Conservation (phyloP, 163 green algal species). For the Prototheca wickerhamii region DNA sequence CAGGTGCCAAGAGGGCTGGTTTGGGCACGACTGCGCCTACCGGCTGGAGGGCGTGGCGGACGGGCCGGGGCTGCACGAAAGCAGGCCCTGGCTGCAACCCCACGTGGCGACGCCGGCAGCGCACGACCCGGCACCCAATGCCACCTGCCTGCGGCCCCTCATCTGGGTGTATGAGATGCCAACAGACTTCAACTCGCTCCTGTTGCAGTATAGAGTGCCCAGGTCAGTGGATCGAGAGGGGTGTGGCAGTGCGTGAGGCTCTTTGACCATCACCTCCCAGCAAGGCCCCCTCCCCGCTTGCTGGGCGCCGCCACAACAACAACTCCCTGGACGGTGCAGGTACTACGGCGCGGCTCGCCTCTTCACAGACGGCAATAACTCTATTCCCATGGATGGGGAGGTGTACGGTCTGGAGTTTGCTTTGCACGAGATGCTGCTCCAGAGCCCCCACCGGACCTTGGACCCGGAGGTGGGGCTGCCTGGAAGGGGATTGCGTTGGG, state of each 20-base stretch:
- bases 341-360: too few relatives aligned
- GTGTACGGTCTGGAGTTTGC: too few relatives aligned
- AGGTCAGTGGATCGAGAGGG: background rate
- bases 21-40: slow-evolving; percentile 37
- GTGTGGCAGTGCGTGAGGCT: background rate
- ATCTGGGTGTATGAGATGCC: slow-evolving; percentile 68
- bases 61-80: background rate
- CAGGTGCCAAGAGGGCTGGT: slow-evolving; percentile 45
- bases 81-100: slow-evolving; percentile 6
- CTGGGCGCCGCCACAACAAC: background rate
- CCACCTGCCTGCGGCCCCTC: slow-evolving; percentile 32
- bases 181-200: slow-evolving; percentile 30
- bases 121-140: background rate
- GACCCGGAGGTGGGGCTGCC: slow-evolving; percentile 47
- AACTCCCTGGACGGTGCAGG: background rate
- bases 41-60: slow-evolving; percentile 1
- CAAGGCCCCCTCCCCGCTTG: too few relatives aligned
- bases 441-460: slow-evolving; percentile 57
- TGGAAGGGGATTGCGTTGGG: too few relatives aligned
- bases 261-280: too few relatives aligned
- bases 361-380: too few relatives aligned
- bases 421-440: slow-evolving; percentile 56
- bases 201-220: slow-evolving; percentile 32
- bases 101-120: slow-evolving; percentile 19
- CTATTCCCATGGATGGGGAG: too few relatives aligned